Evolutionary conservation across 2,329 filamentous ascomycete genomes (phyloP).

Genomic region (Cytospora leucostoma): DNA sequence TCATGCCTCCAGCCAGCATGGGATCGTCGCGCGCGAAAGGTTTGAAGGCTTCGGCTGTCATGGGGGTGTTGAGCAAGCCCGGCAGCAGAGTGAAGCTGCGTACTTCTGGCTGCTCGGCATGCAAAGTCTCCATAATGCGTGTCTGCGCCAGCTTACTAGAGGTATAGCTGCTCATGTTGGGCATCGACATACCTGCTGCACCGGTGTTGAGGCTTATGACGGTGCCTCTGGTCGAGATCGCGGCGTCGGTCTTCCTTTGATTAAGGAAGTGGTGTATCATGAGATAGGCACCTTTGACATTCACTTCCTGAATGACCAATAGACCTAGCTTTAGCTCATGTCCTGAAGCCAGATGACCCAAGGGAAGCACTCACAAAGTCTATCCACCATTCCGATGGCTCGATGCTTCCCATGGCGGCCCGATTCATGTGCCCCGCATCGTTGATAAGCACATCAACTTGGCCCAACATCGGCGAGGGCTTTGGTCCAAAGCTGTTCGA

Average conservation of each 20-base stretch:
- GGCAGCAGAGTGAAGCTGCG: conserved; percentile 21
- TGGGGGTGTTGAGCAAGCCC: conserved; percentile 17
- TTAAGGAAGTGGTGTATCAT: conserved; percentile 29
- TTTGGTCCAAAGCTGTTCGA: conserved; percentile 27
- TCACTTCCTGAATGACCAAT: conserved; percentile 29
- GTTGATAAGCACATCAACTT: conserved; percentile 29
- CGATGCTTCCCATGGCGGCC: conserved; percentile 23
- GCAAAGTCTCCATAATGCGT: conserved; percentile 29
- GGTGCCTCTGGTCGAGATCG: conserved; percentile 20
- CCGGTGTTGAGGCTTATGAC: conserved; percentile 29
- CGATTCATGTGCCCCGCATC: conserved; percentile 26
- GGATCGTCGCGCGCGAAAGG: conserved; percentile 18
- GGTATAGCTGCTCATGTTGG: conserved; percentile 28
- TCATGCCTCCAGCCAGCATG: conserved; percentile 13
- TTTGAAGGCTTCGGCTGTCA: conserved; percentile 17
- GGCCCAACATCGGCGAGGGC: conserved; percentile 27
- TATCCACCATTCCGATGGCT: conserved; percentile 22
- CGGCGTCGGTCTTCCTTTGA: conserved; percentile 21
- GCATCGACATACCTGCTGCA: conserved; percentile 22
- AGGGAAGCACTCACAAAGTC: conserved; percentile 4
- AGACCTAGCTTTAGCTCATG: too few relatives aligned
- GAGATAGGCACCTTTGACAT: conserved; percentile 29
- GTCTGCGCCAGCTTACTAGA: conserved; percentile 29
- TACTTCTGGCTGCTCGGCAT: conserved; percentile 23
- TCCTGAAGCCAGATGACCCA: too few relatives aligned